phyloP scores from a whole-genome alignment of 805 yeast species.

The Yamadazyma laniorum region DNA sequence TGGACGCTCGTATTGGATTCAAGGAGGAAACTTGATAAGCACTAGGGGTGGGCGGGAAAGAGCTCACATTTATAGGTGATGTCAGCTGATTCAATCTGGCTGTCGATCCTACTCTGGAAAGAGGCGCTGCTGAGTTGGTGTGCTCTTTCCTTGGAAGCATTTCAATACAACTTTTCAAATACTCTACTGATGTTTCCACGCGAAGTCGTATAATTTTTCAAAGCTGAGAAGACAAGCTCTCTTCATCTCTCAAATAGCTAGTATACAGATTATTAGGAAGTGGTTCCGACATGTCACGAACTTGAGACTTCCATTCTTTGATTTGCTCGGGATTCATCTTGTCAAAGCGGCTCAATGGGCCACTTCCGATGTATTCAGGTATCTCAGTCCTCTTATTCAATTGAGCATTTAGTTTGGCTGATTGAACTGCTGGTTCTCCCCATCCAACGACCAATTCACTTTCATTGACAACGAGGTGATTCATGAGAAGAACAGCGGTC shows the following conservation, averaged over 20 bases:
- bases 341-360: constrained; percentile 6
- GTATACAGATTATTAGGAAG: neutral
- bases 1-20: constrained; percentile 34
- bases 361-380: neutral
- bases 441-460: constrained; percentile 29
- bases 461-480: constrained; percentile 30
- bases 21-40: constrained; percentile 37
- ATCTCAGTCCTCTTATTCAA: constrained; percentile 1
- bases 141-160: constrained; percentile 9
- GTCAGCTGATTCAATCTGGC: constrained; percentile 27
- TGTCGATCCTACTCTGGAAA: constrained; percentile 36
- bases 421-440: constrained; percentile 20
- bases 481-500: constrained; percentile 31
- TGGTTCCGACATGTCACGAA: constrained; percentile 7
- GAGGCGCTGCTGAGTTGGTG: constrained; percentile 26
- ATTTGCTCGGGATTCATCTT: neutral
- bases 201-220: neutral
- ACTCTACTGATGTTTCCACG: neutral
- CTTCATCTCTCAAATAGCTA: constrained; percentile 3
- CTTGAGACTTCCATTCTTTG: neutral
- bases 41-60: constrained; percentile 29
- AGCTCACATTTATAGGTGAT: constrained; percentile 13
- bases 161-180: too few species aligned
- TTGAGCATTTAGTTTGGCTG: neutral
- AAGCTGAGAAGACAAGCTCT: neutral